These are phyloP conservation scores for Dendryphion nanum DNA, from an alignment of 2,329 filamentous ascomycete species.

Conservation along the genomic window DNA sequence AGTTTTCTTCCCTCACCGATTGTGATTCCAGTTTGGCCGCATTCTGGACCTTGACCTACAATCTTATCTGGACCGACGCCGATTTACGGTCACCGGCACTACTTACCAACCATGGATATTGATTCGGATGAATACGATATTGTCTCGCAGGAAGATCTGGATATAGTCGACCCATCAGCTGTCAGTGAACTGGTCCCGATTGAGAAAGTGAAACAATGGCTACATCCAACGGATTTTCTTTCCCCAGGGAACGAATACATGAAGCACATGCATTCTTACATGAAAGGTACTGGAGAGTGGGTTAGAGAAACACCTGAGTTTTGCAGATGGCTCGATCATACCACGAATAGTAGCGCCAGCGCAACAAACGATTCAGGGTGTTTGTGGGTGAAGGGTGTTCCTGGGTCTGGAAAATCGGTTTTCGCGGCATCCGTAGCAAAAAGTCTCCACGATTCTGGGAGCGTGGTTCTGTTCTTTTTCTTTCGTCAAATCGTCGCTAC, in stretches of 20 bases:
- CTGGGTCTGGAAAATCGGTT: conserved; percentile 39
- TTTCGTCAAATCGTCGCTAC: conserved; percentile 38
- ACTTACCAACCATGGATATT: too few species aligned
- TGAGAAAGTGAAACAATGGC: too few species aligned
- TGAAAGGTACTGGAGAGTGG: conserved; percentile 12
- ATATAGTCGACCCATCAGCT: too few species aligned
- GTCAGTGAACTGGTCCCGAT: too few species aligned
- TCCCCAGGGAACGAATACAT: conserved; percentile 11
- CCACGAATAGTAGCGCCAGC: conserved; percentile 9
- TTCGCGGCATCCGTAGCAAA: conserved; percentile 27
- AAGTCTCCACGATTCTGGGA: conserved; percentile 3
- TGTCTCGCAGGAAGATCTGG: too few species aligned
- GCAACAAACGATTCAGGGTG: too few species aligned
- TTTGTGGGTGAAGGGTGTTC: conserved; percentile 32
- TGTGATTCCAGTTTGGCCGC: too few species aligned
- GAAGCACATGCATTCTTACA: conserved; percentile 14
- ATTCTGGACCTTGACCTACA: too few species aligned
- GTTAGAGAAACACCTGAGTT: conserved; percentile 5
- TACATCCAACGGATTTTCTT: conserved; percentile 14
- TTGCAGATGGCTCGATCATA: conserved; percentile 8
- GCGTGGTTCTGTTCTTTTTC: conserved; percentile 38
- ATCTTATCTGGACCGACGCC: too few species aligned
- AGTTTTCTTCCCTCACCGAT: too few species aligned
- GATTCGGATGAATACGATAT: too few species aligned
- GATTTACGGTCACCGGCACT: too few species aligned